phyloP scores from a whole-genome alignment of 208 protist species.

The Angomonas ambiguus region DNA sequence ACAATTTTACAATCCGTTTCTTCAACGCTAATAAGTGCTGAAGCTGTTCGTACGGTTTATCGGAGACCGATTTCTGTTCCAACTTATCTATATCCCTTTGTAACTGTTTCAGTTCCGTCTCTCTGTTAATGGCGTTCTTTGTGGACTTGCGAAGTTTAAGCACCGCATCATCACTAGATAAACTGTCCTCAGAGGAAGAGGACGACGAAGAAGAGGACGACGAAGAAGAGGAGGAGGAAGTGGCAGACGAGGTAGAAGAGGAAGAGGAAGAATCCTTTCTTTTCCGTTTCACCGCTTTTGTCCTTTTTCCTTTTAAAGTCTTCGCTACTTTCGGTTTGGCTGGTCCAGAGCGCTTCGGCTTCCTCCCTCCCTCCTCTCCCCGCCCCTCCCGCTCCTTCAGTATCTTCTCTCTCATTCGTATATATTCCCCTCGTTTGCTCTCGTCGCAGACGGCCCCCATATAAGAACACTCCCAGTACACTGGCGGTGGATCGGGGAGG shows the following conservation, averaged over 20 bases:
- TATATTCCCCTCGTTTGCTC: neutral
- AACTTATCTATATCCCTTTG: constrained; percentile 1
- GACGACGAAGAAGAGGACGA: neutral
- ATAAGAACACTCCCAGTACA: constrained; percentile 40
- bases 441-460: constrained; percentile 18
- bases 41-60: neutral
- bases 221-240: neutral
- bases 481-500: constrained; percentile 16
- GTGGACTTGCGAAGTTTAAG: too few relatives aligned
- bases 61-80: neutral
- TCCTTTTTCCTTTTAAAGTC: too few relatives aligned
- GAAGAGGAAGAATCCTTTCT: neutral
- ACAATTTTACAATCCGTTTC: neutral
- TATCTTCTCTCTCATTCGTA: neutral
- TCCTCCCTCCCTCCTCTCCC: too few relatives aligned
- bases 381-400: neutral
- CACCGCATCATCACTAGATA: too few relatives aligned
- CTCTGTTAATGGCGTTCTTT: too few relatives aligned
- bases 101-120: neutral
- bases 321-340: too few relatives aligned
- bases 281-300: neutral
- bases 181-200: neutral
- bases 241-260: neutral
- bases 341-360: too few relatives aligned
- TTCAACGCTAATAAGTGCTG: neutral